Conservation (phyloP, 345 rosid genomes). For the Salix udensis region DNA sequence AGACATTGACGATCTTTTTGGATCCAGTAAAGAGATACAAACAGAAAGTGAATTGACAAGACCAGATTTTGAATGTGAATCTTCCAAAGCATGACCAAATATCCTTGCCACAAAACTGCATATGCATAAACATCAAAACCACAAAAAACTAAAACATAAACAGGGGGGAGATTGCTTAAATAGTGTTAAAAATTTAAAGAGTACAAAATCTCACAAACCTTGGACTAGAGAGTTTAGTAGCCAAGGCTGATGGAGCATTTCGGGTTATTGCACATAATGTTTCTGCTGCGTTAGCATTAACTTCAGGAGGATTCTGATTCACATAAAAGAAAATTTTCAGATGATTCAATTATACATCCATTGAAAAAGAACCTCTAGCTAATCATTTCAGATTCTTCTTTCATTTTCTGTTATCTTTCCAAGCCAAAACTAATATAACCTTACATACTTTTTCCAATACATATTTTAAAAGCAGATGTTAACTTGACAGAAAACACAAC, state of each 20-base stretch:
- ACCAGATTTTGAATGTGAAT: constrained; percentile 76
- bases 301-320: constrained; percentile 75
- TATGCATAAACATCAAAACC: constrained; percentile 1
- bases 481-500: constrained; percentile 24
- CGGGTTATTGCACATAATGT: constrained; percentile 88
- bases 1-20: constrained; percentile 65
- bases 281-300: constrained; percentile 94
- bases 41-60: constrained; percentile 96
- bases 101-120: constrained; percentile 86
- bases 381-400: background rate
- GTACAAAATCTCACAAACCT: constrained; percentile 44
- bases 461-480: background rate
- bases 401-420: background rate
- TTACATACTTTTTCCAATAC: background rate
- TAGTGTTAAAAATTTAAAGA: background rate
- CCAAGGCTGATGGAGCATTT: constrained; percentile 85
- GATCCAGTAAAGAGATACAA: constrained; percentile 92
- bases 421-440: background rate
- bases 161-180: background rate
- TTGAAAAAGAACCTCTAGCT: background rate
- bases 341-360: constrained; percentile 7
- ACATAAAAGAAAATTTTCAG: constrained; percentile 24
- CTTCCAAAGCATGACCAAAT: constrained; percentile 92
- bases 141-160: background rate
- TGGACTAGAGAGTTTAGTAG: constrained; percentile 81